A percentile compares a stretch with the other conserved stretches of the same genome.
Conservation (phyloP, 116 monocot species). For the Dioscorea cayenensis region DNA sequence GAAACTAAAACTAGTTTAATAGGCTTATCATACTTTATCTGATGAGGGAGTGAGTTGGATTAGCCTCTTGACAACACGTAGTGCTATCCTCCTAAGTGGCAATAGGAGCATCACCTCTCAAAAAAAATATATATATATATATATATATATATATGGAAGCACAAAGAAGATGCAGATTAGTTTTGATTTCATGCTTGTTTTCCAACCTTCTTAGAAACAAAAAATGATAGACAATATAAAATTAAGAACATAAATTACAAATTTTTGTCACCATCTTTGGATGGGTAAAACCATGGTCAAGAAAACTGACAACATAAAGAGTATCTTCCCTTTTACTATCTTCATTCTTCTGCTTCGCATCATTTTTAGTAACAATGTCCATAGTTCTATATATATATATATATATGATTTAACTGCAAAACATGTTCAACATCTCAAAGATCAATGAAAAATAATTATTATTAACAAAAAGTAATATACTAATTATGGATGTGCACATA, state of each 20-base stretch:
- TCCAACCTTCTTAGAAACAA: background rate
- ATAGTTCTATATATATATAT: conserved; percentile 61
- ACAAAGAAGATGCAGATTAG: too few relatives aligned
- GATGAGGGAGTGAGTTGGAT: too few relatives aligned
- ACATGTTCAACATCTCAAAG: background rate
- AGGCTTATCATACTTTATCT: too few relatives aligned
- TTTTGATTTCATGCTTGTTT: conserved; percentile 6
- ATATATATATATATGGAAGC: too few relatives aligned
- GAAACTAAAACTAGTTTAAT: too few relatives aligned
- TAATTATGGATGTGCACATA: conserved; percentile 24
- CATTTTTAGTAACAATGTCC: conserved; percentile 70
- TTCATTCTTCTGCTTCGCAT: conserved; percentile 51
- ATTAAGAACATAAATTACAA: background rate
- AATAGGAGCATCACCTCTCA: too few relatives aligned
- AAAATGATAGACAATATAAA: background rate
- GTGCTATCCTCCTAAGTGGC: too few relatives aligned
- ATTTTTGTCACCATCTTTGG: conserved; percentile 62
- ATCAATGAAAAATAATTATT: conserved; percentile 1
- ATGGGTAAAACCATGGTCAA: conserved; percentile 98
- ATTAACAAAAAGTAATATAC: too few relatives aligned
- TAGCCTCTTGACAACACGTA: too few relatives aligned
- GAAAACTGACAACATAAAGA: conserved; percentile 43
- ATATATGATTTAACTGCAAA: conserved; percentile 87
- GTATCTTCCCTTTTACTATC: conserved; percentile 35
- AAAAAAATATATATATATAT: too few relatives aligned